Evolutionary conservation across 2,329 filamentous ascomycete species (phyloP).

Genomic region (Purpureocillium lavendulum): DNA sequence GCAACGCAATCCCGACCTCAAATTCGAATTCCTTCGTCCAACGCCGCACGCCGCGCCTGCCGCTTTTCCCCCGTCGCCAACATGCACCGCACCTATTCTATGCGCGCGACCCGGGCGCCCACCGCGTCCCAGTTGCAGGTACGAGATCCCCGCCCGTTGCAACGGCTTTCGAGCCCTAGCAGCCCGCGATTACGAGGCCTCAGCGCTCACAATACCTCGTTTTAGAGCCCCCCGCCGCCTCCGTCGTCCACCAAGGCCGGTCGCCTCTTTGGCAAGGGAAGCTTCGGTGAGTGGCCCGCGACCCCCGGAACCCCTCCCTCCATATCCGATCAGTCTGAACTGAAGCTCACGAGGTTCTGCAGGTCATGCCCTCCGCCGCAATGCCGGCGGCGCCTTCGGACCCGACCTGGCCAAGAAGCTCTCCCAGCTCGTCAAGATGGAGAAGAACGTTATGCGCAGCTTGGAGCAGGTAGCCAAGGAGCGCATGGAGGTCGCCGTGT

Average conservation of each 20-base stretch:
- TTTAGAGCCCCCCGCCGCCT: constrained; percentile 85
- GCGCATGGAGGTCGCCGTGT: constrained; percentile 95
- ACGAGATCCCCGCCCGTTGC: constrained; percentile 11
- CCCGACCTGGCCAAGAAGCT: constrained; percentile 96
- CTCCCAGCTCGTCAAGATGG: constrained; percentile 97
- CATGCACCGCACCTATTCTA: constrained; percentile 99
- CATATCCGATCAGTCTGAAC: not conserved
- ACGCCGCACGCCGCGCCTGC: not conserved
- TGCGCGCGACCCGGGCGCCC: constrained; percentile 94
- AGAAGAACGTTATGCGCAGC: constrained; percentile 99
- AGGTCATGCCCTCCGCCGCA: constrained; percentile 64
- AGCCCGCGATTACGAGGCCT: too few relatives aligned
- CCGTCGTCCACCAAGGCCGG: constrained; percentile 84
- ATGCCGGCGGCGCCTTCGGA: constrained; percentile 67
- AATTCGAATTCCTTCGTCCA: not conserved
- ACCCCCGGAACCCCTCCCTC: not conserved
- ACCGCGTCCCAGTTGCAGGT: constrained; percentile 74
- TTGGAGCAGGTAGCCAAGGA: constrained; percentile 92
- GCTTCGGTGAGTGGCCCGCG: constrained; percentile 63
- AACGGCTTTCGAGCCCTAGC: not conserved
- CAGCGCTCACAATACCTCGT: too few relatives aligned
- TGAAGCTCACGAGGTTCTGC: constrained; percentile 2
- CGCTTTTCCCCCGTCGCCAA: too few relatives aligned
- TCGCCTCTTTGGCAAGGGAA: constrained; percentile 78
- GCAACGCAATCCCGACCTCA: too few relatives aligned